These are phyloP conservation scores for Fagus crenata DNA, from an alignment of 306 rosid genomes.

Conservation along the genomic window DNA sequence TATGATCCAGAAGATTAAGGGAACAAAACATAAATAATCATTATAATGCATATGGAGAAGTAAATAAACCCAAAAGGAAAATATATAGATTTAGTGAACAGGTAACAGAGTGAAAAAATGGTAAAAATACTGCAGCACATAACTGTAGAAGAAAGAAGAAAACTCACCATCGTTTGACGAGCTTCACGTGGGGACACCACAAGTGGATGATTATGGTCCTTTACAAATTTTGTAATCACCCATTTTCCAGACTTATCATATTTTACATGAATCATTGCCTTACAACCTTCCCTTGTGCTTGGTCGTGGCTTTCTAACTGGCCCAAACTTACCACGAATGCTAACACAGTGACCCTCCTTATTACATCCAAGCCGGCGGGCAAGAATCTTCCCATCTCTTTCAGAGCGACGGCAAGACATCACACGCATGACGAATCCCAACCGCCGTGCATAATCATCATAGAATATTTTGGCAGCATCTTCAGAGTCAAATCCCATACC, in stretches of 20 bases:
- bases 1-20: background rate
- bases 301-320: slow-evolving; percentile 77
- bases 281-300: slow-evolving; percentile 95
- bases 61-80: background rate
- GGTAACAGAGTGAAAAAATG: background rate
- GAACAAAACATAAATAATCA: background rate
- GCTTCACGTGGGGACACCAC: slow-evolving; percentile 93
- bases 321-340: slow-evolving; percentile 75
- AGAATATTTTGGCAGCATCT: slow-evolving; percentile 93
- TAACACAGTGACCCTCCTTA: slow-evolving; percentile 85
- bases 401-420: slow-evolving; percentile 97
- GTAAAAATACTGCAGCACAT: background rate
- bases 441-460: slow-evolving; percentile 80
- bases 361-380: slow-evolving; percentile 96
- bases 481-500: slow-evolving; percentile 93
- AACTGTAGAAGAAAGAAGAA: slow-evolving; percentile 22
- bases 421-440: slow-evolving; percentile 96
- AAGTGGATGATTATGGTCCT: slow-evolving; percentile 88
- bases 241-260: slow-evolving; percentile 85
- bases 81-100: background rate
- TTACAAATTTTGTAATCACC: slow-evolving; percentile 86
- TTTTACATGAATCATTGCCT: slow-evolving; percentile 95
- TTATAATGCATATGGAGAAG: background rate
- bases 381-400: slow-evolving; percentile 91
- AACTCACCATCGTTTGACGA: slow-evolving; percentile 86